A percentile compares a stretch with the other conserved stretches of the same genome.
phyloP scores from a whole-genome alignment of 2,329 filamentous ascomycete species.

The Aspergillus japonicus region DNA sequence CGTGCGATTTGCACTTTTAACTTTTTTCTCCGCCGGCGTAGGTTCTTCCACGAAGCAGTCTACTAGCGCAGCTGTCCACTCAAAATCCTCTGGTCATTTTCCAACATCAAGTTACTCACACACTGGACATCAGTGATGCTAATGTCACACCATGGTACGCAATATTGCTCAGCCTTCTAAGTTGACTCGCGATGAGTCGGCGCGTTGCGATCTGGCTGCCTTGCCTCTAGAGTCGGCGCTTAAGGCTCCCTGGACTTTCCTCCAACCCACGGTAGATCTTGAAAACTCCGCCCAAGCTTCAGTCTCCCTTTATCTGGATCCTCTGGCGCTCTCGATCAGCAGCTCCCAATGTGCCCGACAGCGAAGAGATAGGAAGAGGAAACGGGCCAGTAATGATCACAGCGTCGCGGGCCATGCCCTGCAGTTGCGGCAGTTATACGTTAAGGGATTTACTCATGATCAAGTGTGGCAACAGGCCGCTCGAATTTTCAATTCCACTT shows the following conservation, averaged over 20 bases:
- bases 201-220: neutral
- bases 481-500: slow-evolving; percentile 70
- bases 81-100: neutral
- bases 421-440: slow-evolving; percentile 77
- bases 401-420: slow-evolving; percentile 56
- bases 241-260: slow-evolving; percentile 67
- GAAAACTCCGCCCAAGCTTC: slow-evolving; percentile 69
- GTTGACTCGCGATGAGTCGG: neutral
- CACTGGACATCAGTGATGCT: neutral
- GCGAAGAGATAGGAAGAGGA: slow-evolving; percentile 72
- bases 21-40: neutral
- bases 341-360: slow-evolving; percentile 69
- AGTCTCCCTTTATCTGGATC: slow-evolving; percentile 78
- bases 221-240: slow-evolving; percentile 43
- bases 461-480: slow-evolving; percentile 95
- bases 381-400: slow-evolving; percentile 58
- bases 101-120: neutral
- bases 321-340: slow-evolving; percentile 70
- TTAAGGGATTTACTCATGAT: slow-evolving; percentile 80
- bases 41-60: neutral
- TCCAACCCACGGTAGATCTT: slow-evolving; percentile 69
- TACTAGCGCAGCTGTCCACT: neutral
- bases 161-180: neutral
- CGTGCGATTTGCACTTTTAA: neutral
- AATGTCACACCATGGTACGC: neutral